Percentiles rank a stretch among this genome's conserved stretches.
Conservation (phyloP, 805 yeast genomes). For the Wickerhamiella dianesei region DNA sequence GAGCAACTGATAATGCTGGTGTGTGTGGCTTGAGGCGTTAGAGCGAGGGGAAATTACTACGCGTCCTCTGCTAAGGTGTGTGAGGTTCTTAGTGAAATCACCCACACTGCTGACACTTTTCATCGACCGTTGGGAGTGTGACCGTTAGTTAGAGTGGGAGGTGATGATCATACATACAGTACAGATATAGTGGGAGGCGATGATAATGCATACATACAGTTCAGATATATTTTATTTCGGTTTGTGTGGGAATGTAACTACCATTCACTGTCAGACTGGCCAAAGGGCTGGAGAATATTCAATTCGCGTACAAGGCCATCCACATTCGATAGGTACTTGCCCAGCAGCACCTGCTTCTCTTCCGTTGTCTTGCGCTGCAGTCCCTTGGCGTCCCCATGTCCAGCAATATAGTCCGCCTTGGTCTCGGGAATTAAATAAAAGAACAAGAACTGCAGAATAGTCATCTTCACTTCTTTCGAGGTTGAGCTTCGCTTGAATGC, state of each 20-base stretch:
- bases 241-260: too few species aligned
- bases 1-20: not conserved
- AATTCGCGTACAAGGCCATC: conserved; percentile 36
- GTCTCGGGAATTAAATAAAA: conserved; percentile 57
- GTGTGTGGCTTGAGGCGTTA: too few species aligned
- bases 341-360: conserved; percentile 34
- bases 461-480: conserved; percentile 43
- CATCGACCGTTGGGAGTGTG: too few species aligned
- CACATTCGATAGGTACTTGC: conserved; percentile 33
- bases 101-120: too few species aligned
- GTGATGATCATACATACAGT: too few species aligned
- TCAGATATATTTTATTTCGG: too few species aligned
- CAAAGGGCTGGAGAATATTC: conserved; percentile 36
- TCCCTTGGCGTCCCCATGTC: conserved; percentile 15
- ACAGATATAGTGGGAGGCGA: too few species aligned
- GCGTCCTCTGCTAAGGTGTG: too few species aligned
- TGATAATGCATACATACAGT: too few species aligned
- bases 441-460: conserved; percentile 53
- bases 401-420: conserved; percentile 9
- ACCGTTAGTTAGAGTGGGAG: too few species aligned
- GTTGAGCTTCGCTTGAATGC: conserved; percentile 30
- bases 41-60: too few species aligned
- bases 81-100: too few species aligned
- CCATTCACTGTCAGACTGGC: conserved; percentile 36
- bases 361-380: conserved; percentile 28